A percentile compares a stretch with the other conserved stretches of the same genome.
These are phyloP conservation scores for Millerago galiae DNA, from an alignment of 805 yeast genomes.

Conservation along the genomic window DNA sequence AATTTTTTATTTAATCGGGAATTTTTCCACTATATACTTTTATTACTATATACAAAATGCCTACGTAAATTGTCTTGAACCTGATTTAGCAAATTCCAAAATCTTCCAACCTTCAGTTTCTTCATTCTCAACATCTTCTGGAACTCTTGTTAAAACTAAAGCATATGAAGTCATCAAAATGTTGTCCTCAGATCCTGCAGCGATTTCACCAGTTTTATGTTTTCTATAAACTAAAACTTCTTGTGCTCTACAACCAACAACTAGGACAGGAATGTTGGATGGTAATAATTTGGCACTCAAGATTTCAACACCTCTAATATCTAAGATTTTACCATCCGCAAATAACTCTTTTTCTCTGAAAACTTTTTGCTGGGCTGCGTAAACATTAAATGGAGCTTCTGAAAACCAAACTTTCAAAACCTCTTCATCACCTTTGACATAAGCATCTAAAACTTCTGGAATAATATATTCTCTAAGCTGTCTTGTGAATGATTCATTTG, in stretches of 20 bases:
- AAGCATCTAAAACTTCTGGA: slow-evolving; percentile 94
- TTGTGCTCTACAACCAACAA: slow-evolving; percentile 93
- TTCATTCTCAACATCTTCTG: slow-evolving; percentile 84
- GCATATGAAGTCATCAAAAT: slow-evolving; percentile 92
- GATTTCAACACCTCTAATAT: slow-evolving; percentile 91
- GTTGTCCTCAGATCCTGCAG: slow-evolving; percentile 94
- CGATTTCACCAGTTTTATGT: slow-evolving; percentile 86
- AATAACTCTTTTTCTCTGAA: slow-evolving; percentile 85
- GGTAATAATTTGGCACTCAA: slow-evolving; percentile 85
- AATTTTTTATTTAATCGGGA: too few relatives aligned
- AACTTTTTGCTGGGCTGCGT: slow-evolving; percentile 89
- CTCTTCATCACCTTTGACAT: slow-evolving; percentile 82
- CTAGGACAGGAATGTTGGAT: slow-evolving; percentile 85
- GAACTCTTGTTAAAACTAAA: slow-evolving; percentile 87
- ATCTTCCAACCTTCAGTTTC: slow-evolving; percentile 98
- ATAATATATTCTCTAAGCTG: slow-evolving; percentile 87
- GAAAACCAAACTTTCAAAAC: slow-evolving; percentile 86
- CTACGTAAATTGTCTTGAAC: slow-evolving; percentile 65
- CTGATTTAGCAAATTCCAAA: slow-evolving; percentile 89
- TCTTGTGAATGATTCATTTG: slow-evolving; percentile 66
- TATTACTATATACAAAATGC: not conserved
- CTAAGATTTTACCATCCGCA: slow-evolving; percentile 87
- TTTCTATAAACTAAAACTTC: slow-evolving; percentile 87
- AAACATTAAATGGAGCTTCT: slow-evolving; percentile 94
- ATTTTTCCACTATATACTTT: too few relatives aligned